Percentiles rank a stretch among this genome's conserved stretches.
These are phyloP conservation scores for Kodamaea sp. DNA, from an alignment of 1,139 yeast genomes.

Conservation along the genomic window DNA sequence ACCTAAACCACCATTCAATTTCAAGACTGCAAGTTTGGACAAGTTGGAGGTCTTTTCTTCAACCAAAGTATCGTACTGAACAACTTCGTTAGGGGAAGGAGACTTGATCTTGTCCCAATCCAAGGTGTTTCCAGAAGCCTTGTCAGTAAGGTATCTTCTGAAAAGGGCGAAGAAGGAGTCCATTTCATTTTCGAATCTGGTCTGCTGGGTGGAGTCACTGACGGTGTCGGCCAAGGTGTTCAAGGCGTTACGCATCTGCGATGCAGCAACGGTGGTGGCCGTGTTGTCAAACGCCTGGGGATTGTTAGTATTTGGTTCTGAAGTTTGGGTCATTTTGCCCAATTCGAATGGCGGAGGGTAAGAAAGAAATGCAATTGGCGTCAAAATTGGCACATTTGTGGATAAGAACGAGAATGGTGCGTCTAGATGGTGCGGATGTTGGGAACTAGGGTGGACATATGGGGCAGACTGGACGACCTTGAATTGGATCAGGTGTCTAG, in stretches of 20 bases:
- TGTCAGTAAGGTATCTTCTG: constrained; percentile 88
- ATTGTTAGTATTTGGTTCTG: constrained; percentile 7
- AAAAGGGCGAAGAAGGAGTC: constrained; percentile 91
- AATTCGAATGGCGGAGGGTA: too few species aligned
- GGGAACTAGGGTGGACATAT: too few species aligned
- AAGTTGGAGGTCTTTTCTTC: constrained; percentile 46
- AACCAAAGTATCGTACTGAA: constrained; percentile 60
- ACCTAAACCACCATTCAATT: constrained; percentile 97
- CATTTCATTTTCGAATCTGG: constrained; percentile 85
- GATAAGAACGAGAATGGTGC: too few species aligned
- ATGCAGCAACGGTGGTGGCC: constrained; percentile 94
- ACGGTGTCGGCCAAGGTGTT: constrained; percentile 86
- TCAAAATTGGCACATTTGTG: too few species aligned
- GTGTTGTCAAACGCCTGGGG: constrained; percentile 94
- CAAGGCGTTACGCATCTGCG: constrained; percentile 96
- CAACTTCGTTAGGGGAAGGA: constrained; percentile 85
- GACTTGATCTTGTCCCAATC: constrained; percentile 97
- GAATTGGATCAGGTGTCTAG: too few species aligned
- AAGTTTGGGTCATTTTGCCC: background rate
- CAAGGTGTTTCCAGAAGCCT: constrained; percentile 80
- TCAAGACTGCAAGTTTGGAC: constrained; percentile 87
- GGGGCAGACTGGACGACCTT: too few species aligned
- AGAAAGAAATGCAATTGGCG: too few species aligned
- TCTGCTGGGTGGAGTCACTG: constrained; percentile 53
- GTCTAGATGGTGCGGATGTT: too few species aligned